These are phyloP conservation scores for Pichia norvegensis DNA, from an alignment of 1,139 yeast species.

Conservation along the genomic window DNA sequence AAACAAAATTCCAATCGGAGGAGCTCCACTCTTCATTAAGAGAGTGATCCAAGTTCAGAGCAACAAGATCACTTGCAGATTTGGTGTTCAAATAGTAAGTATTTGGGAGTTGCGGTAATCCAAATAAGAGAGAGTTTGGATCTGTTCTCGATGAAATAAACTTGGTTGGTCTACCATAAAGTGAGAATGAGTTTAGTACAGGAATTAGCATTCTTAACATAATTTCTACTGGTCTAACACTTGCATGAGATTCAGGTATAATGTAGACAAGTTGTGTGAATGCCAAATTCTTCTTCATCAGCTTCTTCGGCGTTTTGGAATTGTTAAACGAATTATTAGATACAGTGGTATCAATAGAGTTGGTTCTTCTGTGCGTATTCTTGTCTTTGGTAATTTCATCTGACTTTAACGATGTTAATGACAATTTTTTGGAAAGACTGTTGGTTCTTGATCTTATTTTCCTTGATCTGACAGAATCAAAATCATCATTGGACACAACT, in stretches of 20 bases:
- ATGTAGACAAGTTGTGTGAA: slow-evolving; percentile 35
- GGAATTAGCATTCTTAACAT: slow-evolving; percentile 50
- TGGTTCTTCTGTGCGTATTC: slow-evolving; percentile 20
- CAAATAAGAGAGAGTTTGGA: slow-evolving; percentile 42
- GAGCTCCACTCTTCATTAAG: slow-evolving; percentile 33
- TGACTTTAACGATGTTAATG: slow-evolving; percentile 16
- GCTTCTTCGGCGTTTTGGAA: slow-evolving; percentile 16
- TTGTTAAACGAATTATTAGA: slow-evolving; percentile 24
- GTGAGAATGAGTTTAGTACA: slow-evolving; percentile 44
- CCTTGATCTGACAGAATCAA: slow-evolving; percentile 1
- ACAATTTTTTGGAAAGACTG: slow-evolving; percentile 3
- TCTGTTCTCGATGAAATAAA: slow-evolving; percentile 41
- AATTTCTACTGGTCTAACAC: slow-evolving; percentile 49
- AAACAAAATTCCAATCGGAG: slow-evolving; percentile 35
- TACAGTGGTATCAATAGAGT: slow-evolving; percentile 23
- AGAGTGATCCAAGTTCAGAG: slow-evolving; percentile 29
- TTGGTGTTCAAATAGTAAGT: slow-evolving; percentile 41
- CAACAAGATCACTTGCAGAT: slow-evolving; percentile 34
- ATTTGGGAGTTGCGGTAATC: slow-evolving; percentile 50
- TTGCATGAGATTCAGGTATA: slow-evolving; percentile 50
- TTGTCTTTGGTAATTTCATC: neutral
- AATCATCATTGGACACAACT: slow-evolving; percentile 15
- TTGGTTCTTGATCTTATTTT: slow-evolving; percentile 4
- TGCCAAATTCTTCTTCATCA: slow-evolving; percentile 30
- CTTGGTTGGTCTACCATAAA: slow-evolving; percentile 49